Conservation (phyloP, 1,284 basidiomycete species). For the Boletellus sp. region DNA sequence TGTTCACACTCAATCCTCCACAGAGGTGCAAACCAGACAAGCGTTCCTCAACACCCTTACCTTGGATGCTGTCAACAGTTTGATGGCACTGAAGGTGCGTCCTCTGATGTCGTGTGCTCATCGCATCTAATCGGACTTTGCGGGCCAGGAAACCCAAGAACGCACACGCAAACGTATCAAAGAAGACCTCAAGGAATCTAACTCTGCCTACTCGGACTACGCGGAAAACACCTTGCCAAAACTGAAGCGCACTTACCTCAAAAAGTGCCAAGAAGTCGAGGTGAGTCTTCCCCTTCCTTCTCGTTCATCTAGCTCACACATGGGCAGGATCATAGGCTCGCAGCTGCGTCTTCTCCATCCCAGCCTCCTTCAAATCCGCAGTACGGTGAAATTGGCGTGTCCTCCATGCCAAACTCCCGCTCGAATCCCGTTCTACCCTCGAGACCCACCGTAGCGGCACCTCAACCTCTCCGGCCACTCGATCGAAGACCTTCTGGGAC, state of each 20-base stretch:
- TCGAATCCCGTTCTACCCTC: slow-evolving; percentile 34
- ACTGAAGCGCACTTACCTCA: slow-evolving; percentile 72
- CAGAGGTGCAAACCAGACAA: slow-evolving; percentile 78
- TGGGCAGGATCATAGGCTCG: slow-evolving; percentile 58
- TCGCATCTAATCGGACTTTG: slow-evolving; percentile 4
- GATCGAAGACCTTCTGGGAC: slow-evolving; percentile 70
- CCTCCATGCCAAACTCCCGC: slow-evolving; percentile 33
- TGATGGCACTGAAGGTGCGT: slow-evolving; percentile 63
- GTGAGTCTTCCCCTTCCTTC: slow-evolving; percentile 37
- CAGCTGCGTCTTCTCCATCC: slow-evolving; percentile 39
- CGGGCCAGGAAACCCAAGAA: slow-evolving; percentile 74
- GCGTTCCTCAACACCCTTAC: slow-evolving; percentile 71
- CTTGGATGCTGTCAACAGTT: slow-evolving; percentile 67
- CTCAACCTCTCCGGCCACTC: slow-evolving; percentile 66
- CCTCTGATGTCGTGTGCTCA: background rate
- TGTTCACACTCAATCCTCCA: background rate
- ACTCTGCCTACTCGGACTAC: slow-evolving; percentile 71
- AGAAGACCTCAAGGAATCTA: slow-evolving; percentile 80
- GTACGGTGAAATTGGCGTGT: slow-evolving; percentile 14
- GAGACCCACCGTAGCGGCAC: slow-evolving; percentile 52
- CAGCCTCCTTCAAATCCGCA: slow-evolving; percentile 16
- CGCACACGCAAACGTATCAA: slow-evolving; percentile 86
- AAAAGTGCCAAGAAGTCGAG: slow-evolving; percentile 82
- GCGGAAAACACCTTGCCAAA: slow-evolving; percentile 72
- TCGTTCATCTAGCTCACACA: slow-evolving; percentile 9